Percentiles rank a stretch among this genome's conserved stretches.
Conservation (phyloP, 768 basidiomycete genomes). For the Trametes cingulata region DNA sequence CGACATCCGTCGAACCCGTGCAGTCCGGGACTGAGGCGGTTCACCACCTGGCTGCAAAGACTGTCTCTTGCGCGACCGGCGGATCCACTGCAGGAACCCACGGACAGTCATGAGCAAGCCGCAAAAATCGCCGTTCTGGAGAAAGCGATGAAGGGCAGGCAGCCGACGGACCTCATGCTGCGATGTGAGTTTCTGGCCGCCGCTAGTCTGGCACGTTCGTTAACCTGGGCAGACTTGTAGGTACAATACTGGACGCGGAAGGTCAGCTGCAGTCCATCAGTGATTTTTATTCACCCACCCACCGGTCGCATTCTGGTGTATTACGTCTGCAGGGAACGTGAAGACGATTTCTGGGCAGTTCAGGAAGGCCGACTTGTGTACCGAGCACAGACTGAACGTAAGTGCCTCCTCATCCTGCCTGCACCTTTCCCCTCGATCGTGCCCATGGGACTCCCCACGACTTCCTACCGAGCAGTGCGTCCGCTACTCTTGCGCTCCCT, state of each 20-base stretch:
- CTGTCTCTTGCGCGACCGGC: conserved; percentile 21
- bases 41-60: conserved; percentile 33
- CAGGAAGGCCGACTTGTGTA: conserved; percentile 86
- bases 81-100: conserved; percentile 20
- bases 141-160: conserved; percentile 83
- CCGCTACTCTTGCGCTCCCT: too few relatives aligned
- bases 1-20: not conserved
- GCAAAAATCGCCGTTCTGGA: conserved; percentile 76
- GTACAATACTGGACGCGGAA: conserved; percentile 84
- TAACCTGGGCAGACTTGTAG: conserved; percentile 40
- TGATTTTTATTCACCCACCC: not conserved
- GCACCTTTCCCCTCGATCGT: not conserved
- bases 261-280: conserved; percentile 45
- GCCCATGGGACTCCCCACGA: too few relatives aligned
- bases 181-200: conserved; percentile 65
- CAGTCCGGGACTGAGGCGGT: not conserved
- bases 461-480: too few relatives aligned
- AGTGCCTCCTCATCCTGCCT: conserved; percentile 31
- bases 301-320: not conserved
- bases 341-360: conserved; percentile 88
- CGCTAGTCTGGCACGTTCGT: conserved; percentile 22
- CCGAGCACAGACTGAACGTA: conserved; percentile 89
- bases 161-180: conserved; percentile 87
- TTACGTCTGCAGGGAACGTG: conserved; percentile 64
- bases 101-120: conserved; percentile 59